Base-by-base conservation (phyloP, 2,329 filamentous ascomycete species). In the Podosphaera leucotricha region DNA sequence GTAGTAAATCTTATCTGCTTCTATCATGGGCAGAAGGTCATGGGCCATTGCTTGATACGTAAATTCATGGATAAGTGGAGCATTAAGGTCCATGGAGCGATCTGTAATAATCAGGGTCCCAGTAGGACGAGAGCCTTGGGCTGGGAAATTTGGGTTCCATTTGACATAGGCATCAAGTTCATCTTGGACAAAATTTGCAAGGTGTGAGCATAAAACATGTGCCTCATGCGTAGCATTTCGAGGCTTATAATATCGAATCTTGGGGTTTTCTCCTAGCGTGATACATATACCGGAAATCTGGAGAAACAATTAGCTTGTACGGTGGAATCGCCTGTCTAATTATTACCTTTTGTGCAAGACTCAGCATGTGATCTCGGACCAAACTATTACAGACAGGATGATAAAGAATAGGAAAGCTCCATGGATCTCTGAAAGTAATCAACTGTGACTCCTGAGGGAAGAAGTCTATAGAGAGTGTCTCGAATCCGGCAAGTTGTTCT, bases 1-100 rank as follows among this genome's bases (percentile, higher is more conserved):
- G 58, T 86, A 98, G 0, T 79, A 84, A 8, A 92, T 71, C 59
- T 90, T 93, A 50, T 93, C 85, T 20, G 73, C 78, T 44, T 95
- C 90, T 54, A 80, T 77, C 56, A 98, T 84, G 0, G 80, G 80
- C 24, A 98, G 64, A 7, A 98, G 66, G 57, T 98, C 90, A 60
- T 94, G 83, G 2, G 84, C 87, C 87, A 98, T 95, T 43, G 90
- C 85, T 61, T 98, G 90, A 59, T 95, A 98, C 11, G 90, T 94
- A 58, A 98, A 94, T 56, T 98, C 90, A 61, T 98, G 90, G 3
- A 95, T 58, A 10, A 95, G 63, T 1, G 90, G 90, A 0, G 87
- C 77, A 63, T 80, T 75, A 2, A 94, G 62, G 59, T 98, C 90
- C 80, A 98, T 90, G 6, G 85, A 83, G 48, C 90, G 74, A 59